Evolutionary conservation across 2,329 filamentous ascomycete species (phyloP).

Genomic region (Ceratocystis huliohia): DNA sequence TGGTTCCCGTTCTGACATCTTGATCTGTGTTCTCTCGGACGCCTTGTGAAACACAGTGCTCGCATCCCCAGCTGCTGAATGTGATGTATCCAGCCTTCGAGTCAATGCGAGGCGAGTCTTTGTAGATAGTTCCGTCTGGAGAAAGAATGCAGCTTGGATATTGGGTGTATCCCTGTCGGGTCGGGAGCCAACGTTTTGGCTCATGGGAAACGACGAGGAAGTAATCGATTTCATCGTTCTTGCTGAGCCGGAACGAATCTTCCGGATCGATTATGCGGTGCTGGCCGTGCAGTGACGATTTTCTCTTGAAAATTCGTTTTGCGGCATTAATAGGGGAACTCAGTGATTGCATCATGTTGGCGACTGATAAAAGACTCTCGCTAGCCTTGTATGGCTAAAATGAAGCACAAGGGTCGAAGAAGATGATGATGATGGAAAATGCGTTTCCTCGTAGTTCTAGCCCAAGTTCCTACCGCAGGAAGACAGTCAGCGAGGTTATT

Average conservation of each 20-base stretch:
- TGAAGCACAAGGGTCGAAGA: background rate
- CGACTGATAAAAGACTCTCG: background rate
- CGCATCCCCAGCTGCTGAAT: slow-evolving; percentile 19
- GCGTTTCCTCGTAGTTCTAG: background rate
- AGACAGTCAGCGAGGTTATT: background rate
- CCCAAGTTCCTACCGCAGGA: background rate
- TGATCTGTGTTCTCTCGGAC: slow-evolving; percentile 11
- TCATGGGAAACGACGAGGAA: slow-evolving; percentile 14
- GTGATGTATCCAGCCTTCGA: slow-evolving; percentile 12
- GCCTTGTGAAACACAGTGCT: slow-evolving; percentile 14
- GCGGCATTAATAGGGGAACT: background rate
- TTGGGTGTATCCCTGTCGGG: slow-evolving; percentile 9
- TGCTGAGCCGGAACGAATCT: background rate
- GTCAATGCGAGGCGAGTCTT: slow-evolving; percentile 13
- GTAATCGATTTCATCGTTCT: slow-evolving; percentile 5
- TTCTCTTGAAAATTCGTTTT: background rate
- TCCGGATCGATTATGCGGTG: background rate
- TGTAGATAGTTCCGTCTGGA: slow-evolving; percentile 16
- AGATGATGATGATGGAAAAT: background rate
- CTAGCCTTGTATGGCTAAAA: too few species aligned
- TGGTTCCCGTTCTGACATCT: slow-evolving; percentile 1
- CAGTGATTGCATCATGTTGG: slow-evolving; percentile 5
- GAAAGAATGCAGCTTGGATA: slow-evolving; percentile 17
- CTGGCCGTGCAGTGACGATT: background rate
- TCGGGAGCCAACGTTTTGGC: slow-evolving; percentile 17